A percentile compares a stretch with the other conserved stretches of the same genome.
Evolutionary conservation across 2,329 filamentous ascomycete genomes (phyloP).

Genomic region (Pseudomassariella vexata): DNA sequence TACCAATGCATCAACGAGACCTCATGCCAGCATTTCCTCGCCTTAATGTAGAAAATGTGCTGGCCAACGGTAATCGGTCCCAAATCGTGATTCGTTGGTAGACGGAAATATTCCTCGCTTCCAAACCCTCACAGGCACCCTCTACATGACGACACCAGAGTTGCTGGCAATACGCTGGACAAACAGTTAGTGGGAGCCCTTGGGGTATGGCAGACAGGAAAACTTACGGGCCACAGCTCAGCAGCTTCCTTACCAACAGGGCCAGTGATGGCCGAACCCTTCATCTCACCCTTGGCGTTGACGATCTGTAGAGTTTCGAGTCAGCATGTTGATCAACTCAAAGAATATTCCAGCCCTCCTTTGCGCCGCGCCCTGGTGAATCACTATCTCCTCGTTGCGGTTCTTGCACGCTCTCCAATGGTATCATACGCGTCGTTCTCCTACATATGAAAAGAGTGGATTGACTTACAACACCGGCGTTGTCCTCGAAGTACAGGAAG

Average conservation of each 20-base stretch:
- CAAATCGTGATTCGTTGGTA: constrained; percentile 19
- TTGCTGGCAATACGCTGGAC: constrained; percentile 95
- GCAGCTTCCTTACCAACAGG: constrained; percentile 99
- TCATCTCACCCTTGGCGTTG: constrained; percentile 99
- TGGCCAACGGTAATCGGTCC: constrained; percentile 14
- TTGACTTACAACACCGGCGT: constrained; percentile 91
- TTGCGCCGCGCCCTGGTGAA: too few relatives aligned
- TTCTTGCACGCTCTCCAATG: too few relatives aligned
- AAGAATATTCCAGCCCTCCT: too few relatives aligned
- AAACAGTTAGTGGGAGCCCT: constrained; percentile 23
- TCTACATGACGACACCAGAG: constrained; percentile 99
- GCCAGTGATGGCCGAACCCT: constrained; percentile 98
- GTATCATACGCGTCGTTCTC: too few relatives aligned
- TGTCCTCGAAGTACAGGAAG: constrained; percentile 99
- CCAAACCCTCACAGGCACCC: constrained; percentile 17
- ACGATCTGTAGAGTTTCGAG: too few relatives aligned
- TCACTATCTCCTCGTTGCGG: too few relatives aligned
- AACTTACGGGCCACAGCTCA: constrained; percentile 94
- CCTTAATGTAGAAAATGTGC: constrained; percentile 13
- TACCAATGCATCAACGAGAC: constrained; percentile 35
- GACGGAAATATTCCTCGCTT: constrained; percentile 9
- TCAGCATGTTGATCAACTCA: too few relatives aligned
- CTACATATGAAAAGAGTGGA: too few relatives aligned
- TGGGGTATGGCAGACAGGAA: background rate
- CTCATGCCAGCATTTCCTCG: constrained; percentile 9